These are phyloP conservation scores for Auricularia auricula-judae DNA, from an alignment of 768 basidiomycete species.

Conservation along the genomic window DNA sequence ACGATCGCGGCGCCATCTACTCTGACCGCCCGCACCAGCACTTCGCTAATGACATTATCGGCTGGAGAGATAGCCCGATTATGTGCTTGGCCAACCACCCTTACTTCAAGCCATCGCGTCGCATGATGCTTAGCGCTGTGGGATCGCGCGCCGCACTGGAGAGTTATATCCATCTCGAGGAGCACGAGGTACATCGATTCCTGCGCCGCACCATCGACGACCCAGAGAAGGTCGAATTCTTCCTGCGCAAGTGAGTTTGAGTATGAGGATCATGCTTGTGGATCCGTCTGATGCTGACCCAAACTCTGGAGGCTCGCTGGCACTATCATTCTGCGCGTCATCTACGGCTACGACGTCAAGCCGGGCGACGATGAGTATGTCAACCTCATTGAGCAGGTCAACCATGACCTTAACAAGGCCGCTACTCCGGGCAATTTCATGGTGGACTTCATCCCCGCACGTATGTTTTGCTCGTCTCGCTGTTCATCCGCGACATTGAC, in stretches of 20 bases:
- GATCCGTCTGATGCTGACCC: background rate
- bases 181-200: background rate
- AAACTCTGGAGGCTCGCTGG: slow-evolving; percentile 1
- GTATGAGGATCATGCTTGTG: background rate
- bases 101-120: background rate
- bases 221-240: background rate
- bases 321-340: slow-evolving; percentile 7
- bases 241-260: background rate
- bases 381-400: background rate
- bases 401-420: slow-evolving; percentile 1
- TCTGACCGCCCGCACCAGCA: slow-evolving; percentile 10
- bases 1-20: slow-evolving; percentile 11
- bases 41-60: slow-evolving; percentile 8
- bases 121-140: background rate
- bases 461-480: background rate
- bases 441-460: slow-evolving; percentile 2
- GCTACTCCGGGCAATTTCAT: slow-evolving; percentile 1
- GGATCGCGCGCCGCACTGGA: background rate
- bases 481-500: background rate
- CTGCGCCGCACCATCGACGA: background rate
- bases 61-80: background rate
- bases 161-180: background rate
- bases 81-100: background rate
- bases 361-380: slow-evolving; percentile 4
- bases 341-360: slow-evolving; percentile 8